phyloP scores from a whole-genome alignment of 1,284 basidiomycete genomes.

The Schizopora paradoxa region DNA sequence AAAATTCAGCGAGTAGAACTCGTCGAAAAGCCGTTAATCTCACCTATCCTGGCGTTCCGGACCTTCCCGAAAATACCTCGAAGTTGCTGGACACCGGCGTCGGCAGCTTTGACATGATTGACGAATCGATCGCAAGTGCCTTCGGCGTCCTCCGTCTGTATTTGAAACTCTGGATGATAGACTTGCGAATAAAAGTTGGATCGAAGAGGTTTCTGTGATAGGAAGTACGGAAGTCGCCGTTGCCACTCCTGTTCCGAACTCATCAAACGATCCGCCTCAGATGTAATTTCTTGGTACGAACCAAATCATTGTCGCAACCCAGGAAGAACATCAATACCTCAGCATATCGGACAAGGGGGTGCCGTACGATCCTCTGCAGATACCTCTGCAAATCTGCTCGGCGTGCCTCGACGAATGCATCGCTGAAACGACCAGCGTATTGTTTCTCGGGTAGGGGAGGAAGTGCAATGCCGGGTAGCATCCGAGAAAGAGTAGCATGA shows the following conservation, averaged over 20 bases:
- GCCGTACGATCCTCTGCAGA: conserved; percentile 63
- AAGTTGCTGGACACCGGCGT: conserved; percentile 61
- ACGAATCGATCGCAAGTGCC: conserved; percentile 58
- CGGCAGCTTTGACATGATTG: conserved; percentile 56
- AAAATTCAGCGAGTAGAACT: conserved; percentile 2
- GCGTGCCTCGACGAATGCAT: conserved; percentile 77
- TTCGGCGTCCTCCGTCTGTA: conserved; percentile 65
- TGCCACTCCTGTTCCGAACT: conserved; percentile 59
- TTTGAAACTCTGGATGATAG: conserved; percentile 79
- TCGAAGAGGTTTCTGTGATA: conserved; percentile 56
- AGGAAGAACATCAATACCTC: conserved; percentile 82
- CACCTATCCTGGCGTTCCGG: conserved; percentile 64
- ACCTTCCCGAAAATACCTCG: conserved; percentile 55
- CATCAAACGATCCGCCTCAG: conserved; percentile 1
- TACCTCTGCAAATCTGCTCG: conserved; percentile 78
- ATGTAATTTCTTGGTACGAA: conserved; percentile 31
- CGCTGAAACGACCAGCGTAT: conserved; percentile 73
- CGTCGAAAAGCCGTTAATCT: conserved; percentile 23
- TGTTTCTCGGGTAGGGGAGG: conserved; percentile 82
- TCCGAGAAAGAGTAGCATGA: conserved; percentile 59
- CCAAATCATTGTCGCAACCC: conserved; percentile 64
- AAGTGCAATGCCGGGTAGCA: conserved; percentile 70
- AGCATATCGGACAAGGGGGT: conserved; percentile 72
- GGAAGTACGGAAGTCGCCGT: conserved; percentile 53
- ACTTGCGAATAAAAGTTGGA: conserved; percentile 73